Conservation (phyloP, 371 early-diverging fungal species). For the Mucor mucedo region DNA sequence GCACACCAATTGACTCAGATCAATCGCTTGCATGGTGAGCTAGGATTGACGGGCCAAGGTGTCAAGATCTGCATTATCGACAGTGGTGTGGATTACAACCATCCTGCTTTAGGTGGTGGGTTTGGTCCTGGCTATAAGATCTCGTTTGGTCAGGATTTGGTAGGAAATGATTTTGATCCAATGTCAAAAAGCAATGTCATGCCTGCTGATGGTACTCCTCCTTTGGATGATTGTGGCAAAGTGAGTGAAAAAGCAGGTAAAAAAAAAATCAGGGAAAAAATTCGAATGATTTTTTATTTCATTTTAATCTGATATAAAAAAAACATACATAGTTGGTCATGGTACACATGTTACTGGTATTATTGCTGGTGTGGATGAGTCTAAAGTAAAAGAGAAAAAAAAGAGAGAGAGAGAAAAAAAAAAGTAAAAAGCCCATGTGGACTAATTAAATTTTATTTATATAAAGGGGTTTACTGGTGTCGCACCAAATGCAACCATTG, state of each 20-base stretch:
- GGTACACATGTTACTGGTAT: conserved; percentile 75
- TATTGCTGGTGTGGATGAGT: conserved; percentile 59
- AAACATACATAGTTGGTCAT: conserved; percentile 30
- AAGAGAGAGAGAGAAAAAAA: conserved; percentile 58
- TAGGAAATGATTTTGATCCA: conserved; percentile 48
- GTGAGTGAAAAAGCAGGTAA: conserved; percentile 2
- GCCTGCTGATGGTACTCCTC: conserved; percentile 10
- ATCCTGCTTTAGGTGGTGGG: conserved; percentile 72
- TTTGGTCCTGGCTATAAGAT: conserved; percentile 64
- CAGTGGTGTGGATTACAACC: conserved; percentile 63
- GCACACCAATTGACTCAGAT: conserved; percentile 67
- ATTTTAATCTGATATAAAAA: neutral
- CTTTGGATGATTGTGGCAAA: conserved; percentile 22
- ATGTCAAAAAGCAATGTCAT: conserved; percentile 25
- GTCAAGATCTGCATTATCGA: conserved; percentile 72
- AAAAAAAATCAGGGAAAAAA: conserved; percentile 10
- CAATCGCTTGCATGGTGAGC: conserved; percentile 48
- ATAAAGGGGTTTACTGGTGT: conserved; percentile 60
- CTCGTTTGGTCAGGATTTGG: conserved; percentile 62
- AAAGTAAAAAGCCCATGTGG: conserved; percentile 66
- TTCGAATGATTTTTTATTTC: neutral
- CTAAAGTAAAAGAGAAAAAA: conserved; percentile 42
- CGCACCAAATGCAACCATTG: conserved; percentile 66
- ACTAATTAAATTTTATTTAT: conserved; percentile 12
- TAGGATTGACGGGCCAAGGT: conserved; percentile 61